Evolutionary conservation across 176 grass and related monocot genomes (phyloP), one percentile per base, ranked within the genome.

Genomic region (Carex littledalei): DNA sequence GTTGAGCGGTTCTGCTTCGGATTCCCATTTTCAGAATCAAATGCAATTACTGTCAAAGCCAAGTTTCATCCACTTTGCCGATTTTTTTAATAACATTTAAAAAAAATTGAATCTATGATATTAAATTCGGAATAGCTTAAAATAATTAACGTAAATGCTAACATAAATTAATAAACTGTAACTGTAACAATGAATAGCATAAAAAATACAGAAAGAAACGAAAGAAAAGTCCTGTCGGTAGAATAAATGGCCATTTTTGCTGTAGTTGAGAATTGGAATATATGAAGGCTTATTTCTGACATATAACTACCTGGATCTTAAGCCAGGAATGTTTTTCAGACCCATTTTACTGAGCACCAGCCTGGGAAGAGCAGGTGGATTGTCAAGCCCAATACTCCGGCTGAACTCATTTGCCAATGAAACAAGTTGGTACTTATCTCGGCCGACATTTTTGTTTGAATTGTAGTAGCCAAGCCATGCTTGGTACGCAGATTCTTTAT

Each of bases 391-490:
- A 85, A 95, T 84, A 84, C 93, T 92, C 84, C 74, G 81, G 63
- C 95, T 98, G 81, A 98, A 98, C 45, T 94, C 95, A 66, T 93
- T 98, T 24, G 93, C 93, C 61, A 93, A 85, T 34, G 91, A 76
- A 76, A 92, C 93, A 66, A 95, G 92, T 64, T 94, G 91, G 60
- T 92, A 85, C 80, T 98, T 92, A 53, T 94, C 95, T 49, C 86
- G 86, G 58, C 95, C 95, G 35, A 98, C 82, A 66, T 84, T 84
- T 80, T 90, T 98, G 58, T 90, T 95, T 18, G 95, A 98, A 86
- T 94, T 98, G 52, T 94, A 97, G 79, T 97, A 97, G 57, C 94
- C 94, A 52, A 97, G 91, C 94, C 94, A 97, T 67, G 94, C 91
- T 87, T 93, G 95, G 70, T 95, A 95, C 49, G 93, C 93, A 34